These are phyloP conservation scores for Porpolomopsis calyptriformis DNA, from an alignment of 768 basidiomycete species.

Conservation along the genomic window DNA sequence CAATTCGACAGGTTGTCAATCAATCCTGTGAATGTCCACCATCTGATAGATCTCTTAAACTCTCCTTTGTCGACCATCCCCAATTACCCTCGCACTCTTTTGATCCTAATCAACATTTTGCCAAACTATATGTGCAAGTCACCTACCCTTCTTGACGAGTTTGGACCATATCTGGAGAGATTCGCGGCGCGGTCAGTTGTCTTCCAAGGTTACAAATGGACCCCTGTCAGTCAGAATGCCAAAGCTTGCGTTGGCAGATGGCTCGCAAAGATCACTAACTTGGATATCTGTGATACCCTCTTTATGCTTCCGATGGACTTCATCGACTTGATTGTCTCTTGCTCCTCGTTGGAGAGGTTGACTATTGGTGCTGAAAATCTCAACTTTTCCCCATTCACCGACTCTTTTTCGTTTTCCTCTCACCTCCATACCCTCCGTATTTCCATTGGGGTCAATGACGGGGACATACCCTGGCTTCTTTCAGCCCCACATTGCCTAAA, in stretches of 20 bases:
- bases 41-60: not conserved
- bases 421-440: not conserved
- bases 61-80: not conserved
- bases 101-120: not conserved
- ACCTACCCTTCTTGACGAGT: not conserved
- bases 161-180: not conserved
- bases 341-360: not conserved
- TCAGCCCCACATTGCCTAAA: too few relatives aligned
- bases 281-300: not conserved
- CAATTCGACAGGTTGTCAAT: not conserved
- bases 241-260: not conserved
- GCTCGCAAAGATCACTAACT: not conserved
- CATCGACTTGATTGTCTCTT: not conserved
- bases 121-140: not conserved
- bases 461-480: too few relatives aligned
- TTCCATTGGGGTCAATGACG: not conserved
- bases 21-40: not conserved
- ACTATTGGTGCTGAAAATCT: not conserved
- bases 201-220: not conserved
- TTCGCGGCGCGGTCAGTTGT: not conserved
- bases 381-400: not conserved
- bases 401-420: not conserved
- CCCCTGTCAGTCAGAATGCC: not conserved
- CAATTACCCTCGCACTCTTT: not conserved
- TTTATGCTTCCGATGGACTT: not conserved